Percentiles rank a stretch among this genome's conserved stretches.
Conservation (phyloP, 148 eudicot genomes). For the Rhododendron williamsianum region DNA sequence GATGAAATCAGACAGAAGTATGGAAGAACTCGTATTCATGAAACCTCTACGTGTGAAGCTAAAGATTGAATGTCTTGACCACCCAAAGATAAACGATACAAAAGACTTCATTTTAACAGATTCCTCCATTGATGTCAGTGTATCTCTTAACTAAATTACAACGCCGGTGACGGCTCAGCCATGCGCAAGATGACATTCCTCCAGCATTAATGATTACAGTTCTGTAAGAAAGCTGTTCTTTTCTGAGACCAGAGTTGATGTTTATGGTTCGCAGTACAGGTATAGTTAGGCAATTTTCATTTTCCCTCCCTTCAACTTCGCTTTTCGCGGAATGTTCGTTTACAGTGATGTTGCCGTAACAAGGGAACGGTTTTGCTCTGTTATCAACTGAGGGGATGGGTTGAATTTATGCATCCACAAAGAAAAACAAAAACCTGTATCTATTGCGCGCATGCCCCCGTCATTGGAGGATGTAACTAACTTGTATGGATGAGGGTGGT, state of each 20-base stretch:
- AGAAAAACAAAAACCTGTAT: neutral
- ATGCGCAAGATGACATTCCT: neutral
- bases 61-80: slow-evolving; percentile 44
- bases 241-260: neutral
- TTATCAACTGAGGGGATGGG: neutral
- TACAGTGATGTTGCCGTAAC: neutral
- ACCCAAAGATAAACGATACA: slow-evolving; percentile 62
- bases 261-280: neutral
- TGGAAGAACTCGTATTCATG: slow-evolving; percentile 60
- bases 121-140: slow-evolving; percentile 55
- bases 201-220: neutral
- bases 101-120: slow-evolving; percentile 58
- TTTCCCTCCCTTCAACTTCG: neutral
- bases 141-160: slow-evolving; percentile 31
- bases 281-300: neutral
- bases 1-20: slow-evolving; percentile 34
- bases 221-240: neutral
- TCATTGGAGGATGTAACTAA: neutral
- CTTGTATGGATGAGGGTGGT: neutral
- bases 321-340: neutral
- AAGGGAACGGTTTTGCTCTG: neutral
- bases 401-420: neutral
- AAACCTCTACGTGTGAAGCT: slow-evolving; percentile 64
- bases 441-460: neutral
- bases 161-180: neutral